phyloP scores from a whole-genome alignment of 164 flowering plant species.

The Aristolochia fimbriata region DNA sequence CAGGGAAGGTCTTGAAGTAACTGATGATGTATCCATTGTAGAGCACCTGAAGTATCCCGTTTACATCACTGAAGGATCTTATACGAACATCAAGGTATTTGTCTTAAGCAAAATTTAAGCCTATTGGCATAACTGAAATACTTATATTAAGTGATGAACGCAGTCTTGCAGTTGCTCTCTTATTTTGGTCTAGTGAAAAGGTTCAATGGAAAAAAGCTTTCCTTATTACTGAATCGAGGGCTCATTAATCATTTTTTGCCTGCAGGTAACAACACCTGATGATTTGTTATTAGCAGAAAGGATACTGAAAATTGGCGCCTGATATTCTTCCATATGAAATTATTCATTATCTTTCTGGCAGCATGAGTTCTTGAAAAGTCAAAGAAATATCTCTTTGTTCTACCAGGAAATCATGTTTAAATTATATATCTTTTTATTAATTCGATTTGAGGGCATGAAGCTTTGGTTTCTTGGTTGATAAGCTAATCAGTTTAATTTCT shows the following conservation, averaged over 20 bases:
- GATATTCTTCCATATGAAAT: not conserved
- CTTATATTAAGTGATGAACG: not conserved
- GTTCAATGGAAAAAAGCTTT: not conserved
- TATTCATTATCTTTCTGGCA: too few relatives aligned
- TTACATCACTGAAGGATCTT: conserved; percentile 15
- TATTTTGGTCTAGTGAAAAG: not conserved
- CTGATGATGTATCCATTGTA: conserved; percentile 18
- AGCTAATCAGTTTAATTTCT: too few relatives aligned
- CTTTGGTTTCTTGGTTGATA: too few relatives aligned
- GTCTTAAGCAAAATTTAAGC: too few relatives aligned
- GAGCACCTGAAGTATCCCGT: conserved; percentile 19
- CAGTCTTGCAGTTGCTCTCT: not conserved
- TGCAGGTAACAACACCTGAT: conserved; percentile 17
- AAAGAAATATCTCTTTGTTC: too few relatives aligned
- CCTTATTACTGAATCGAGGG: not conserved
- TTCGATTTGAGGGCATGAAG: too few relatives aligned
- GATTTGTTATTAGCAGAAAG: conserved; percentile 7
- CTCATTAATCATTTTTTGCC: not conserved
- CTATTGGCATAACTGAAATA: not conserved
- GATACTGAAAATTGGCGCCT: conserved; percentile 1
- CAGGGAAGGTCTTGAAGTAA: conserved; percentile 16
- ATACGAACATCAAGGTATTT: conserved; percentile 16
- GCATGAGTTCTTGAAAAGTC: too few relatives aligned
- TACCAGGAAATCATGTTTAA: too few relatives aligned
- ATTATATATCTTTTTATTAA: too few relatives aligned